Evolutionary conservation across 2,329 filamentous ascomycete species (phyloP).

Genomic region (Huntiella bhutanensis): DNA sequence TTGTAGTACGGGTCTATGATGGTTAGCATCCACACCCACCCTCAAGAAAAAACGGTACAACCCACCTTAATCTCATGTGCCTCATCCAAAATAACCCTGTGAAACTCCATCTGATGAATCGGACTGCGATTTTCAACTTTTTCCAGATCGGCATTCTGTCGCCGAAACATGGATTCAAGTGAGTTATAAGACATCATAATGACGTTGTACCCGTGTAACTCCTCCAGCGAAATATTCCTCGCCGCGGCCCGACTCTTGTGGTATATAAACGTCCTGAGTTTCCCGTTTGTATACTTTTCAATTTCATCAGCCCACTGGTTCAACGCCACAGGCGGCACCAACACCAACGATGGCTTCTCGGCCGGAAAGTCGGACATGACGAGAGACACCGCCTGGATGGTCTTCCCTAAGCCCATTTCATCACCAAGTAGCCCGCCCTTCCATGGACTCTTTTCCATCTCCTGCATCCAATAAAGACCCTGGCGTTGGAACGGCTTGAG

Average conservation of each 20-base stretch:
- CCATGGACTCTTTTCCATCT: conserved; percentile 71
- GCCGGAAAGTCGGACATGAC: conserved; percentile 95
- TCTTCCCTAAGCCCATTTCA: conserved; percentile 98
- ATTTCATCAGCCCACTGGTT: conserved; percentile 91
- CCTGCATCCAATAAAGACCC: conserved; percentile 84
- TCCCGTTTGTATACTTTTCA: conserved; percentile 64
- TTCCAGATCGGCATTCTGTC: conserved; percentile 58
- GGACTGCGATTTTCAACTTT: conserved; percentile 27
- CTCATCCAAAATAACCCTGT: conserved; percentile 85
- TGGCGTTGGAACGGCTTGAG: conserved; percentile 90
- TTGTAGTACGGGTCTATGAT: conserved; percentile 53
- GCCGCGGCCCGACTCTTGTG: conserved; percentile 73
- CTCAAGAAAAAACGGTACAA: neutral
- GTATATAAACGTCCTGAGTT: conserved; percentile 75
- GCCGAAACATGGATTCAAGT: conserved; percentile 78
- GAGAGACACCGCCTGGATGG: conserved; percentile 89
- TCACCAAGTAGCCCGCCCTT: conserved; percentile 83
- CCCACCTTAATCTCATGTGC: conserved; percentile 75
- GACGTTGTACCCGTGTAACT: conserved; percentile 70
- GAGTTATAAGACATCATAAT: conserved; percentile 95
- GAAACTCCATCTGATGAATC: conserved; percentile 73
- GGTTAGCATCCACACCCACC: neutral
- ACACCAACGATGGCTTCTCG: conserved; percentile 62
- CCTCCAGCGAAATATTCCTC: conserved; percentile 55
- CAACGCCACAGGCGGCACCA: conserved; percentile 80